Percentiles rank a stretch among this genome's conserved stretches.
Evolutionary conservation across 768 basidiomycete genomes (phyloP).

Genomic region (Chalciporus piperatus): DNA sequence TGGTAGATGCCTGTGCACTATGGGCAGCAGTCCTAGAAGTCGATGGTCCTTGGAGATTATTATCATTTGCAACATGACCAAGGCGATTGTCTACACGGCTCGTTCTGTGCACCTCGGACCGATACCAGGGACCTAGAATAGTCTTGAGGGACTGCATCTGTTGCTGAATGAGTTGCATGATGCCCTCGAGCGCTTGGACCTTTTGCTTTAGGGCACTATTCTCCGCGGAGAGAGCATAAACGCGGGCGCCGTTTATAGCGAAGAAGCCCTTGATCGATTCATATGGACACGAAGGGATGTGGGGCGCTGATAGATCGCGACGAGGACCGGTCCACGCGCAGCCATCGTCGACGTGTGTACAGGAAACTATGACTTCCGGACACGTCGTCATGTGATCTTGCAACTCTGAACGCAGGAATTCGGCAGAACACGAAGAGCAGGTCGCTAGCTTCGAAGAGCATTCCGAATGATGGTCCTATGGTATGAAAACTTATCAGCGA

Average conservation of each 20-base stretch:
- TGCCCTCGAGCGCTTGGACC: conserved; percentile 56
- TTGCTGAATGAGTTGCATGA: conserved; percentile 46
- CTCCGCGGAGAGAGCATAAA: conserved; percentile 52
- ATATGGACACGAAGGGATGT: conserved; percentile 50
- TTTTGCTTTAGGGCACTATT: conserved; percentile 61
- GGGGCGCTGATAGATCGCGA: conserved; percentile 31
- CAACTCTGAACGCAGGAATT: conserved; percentile 34
- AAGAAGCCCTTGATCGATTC: conserved; percentile 63
- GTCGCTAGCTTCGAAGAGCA: conserved; percentile 36
- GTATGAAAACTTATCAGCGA: not conserved
- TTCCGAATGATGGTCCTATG: conserved; percentile 37
- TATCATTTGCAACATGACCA: conserved; percentile 11
- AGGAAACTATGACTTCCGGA: conserved; percentile 37
- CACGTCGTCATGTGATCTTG: conserved; percentile 39
- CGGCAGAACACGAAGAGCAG: conserved; percentile 42
- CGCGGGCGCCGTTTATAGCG: conserved; percentile 37
- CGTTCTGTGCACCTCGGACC: conserved; percentile 32
- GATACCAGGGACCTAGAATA: conserved; percentile 68
- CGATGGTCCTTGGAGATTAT: conserved; percentile 14
- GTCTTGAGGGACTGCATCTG: conserved; percentile 56
- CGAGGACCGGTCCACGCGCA: conserved; percentile 54
- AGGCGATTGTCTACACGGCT: conserved; percentile 12
- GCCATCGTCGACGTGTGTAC: conserved; percentile 47
- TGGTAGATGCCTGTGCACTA: conserved; percentile 12
- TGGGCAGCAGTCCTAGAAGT: conserved; percentile 11